Percentiles rank a stretch among this genome's conserved stretches.
Evolutionary conservation across 2,329 filamentous ascomycete genomes (phyloP).

Genomic region (Colletotrichum sp.): DNA sequence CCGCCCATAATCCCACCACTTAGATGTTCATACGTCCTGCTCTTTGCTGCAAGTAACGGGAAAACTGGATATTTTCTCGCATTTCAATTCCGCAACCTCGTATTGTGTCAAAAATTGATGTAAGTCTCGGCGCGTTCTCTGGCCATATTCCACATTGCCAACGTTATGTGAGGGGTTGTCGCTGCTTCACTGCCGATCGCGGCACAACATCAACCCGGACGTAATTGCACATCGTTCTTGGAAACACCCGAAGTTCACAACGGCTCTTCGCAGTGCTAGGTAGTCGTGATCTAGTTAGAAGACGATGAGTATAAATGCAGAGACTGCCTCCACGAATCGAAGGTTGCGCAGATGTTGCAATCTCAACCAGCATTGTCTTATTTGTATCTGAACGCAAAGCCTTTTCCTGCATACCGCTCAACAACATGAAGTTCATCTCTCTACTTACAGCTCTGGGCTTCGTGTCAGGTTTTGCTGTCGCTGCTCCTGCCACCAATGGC

Average conservation of each 20-base stretch:
- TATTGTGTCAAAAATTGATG: not conserved
- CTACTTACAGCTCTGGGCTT: not conserved
- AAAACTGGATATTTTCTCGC: not conserved
- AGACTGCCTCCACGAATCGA: not conserved
- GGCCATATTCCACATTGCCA: not conserved
- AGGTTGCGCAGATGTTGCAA: not conserved
- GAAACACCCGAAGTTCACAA: not conserved
- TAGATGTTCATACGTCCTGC: not conserved
- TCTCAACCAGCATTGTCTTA: not conserved
- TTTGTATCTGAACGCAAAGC: fast-evolving
- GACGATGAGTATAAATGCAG: not conserved
- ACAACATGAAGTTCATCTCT: not conserved
- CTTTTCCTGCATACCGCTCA: not conserved
- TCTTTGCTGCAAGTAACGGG: fast-evolving
- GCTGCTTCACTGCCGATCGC: not conserved
- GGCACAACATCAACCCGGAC: not conserved
- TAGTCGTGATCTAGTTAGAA: not conserved
- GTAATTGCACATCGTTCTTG: not conserved
- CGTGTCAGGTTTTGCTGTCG: not conserved
- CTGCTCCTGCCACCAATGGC: not conserved
- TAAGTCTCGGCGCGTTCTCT: not conserved
- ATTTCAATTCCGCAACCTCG: not conserved
- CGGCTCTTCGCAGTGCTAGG: fast-evolving
- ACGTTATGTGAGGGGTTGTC: not conserved
- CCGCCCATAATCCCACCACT: not conserved